Evolutionary conservation across 129 eudicot species (phyloP).

Genomic region (Artemisia tridentata): DNA sequence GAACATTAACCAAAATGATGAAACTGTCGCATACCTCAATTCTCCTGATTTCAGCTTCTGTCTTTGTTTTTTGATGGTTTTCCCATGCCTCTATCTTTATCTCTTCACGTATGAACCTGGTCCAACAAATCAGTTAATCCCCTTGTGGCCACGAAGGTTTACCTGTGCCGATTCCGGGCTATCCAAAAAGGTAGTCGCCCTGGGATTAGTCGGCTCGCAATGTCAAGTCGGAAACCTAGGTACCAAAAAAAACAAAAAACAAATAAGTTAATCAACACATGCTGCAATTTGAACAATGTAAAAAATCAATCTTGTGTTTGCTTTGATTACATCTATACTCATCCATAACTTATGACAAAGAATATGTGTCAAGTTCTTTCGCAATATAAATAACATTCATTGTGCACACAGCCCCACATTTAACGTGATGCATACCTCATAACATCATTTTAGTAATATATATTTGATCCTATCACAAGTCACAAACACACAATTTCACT

Average conservation of each 20-base stretch:
- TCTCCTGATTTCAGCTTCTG: constrained; percentile 90
- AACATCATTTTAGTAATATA: background rate
- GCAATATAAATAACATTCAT: background rate
- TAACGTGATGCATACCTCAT: background rate
- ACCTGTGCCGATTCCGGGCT: too few species aligned
- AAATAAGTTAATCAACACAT: constrained; percentile 4
- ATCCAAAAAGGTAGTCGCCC: too few species aligned
- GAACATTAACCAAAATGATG: background rate
- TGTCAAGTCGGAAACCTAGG: background rate
- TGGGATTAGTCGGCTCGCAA: too few species aligned
- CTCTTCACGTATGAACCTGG: constrained; percentile 89
- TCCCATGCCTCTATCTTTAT: constrained; percentile 95
- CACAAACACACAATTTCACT: background rate
- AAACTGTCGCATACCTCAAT: constrained; percentile 51
- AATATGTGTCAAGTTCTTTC: constrained; percentile 5
- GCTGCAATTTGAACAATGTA: background rate
- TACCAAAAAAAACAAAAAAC: background rate
- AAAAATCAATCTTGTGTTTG: background rate
- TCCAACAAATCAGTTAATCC: constrained; percentile 11
- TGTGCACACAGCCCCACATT: background rate
- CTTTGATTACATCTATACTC: background rate
- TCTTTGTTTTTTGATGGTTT: constrained; percentile 84
- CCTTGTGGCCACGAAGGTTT: too few species aligned
- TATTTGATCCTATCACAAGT: background rate
- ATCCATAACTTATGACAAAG: background rate